phyloP scores from a whole-genome alignment of 2,329 filamentous ascomycete species.

The Chalara sp. region DNA sequence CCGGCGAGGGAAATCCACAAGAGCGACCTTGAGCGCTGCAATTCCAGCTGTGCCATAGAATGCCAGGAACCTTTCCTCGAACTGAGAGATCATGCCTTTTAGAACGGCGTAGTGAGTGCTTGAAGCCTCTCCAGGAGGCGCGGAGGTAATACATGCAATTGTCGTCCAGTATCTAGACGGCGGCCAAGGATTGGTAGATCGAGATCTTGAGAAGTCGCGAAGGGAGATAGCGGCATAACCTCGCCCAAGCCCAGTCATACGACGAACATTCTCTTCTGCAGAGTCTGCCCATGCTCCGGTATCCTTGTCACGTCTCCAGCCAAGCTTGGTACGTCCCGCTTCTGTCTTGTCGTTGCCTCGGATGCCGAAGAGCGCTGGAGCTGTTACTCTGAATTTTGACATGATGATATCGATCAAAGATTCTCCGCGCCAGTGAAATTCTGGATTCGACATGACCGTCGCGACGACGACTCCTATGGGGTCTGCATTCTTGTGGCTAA shows the following conservation, averaged over 20 bases:
- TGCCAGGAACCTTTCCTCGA: conserved; percentile 66
- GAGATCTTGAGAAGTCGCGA: conserved; percentile 69
- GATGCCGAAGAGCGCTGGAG: conserved; percentile 81
- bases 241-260: conserved; percentile 76
- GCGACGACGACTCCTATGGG: conserved; percentile 73
- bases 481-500: conserved; percentile 61
- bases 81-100: conserved; percentile 64
- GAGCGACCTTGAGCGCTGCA: conserved; percentile 61
- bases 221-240: conserved; percentile 80
- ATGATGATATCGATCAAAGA: conserved; percentile 78
- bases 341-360: conserved; percentile 68
- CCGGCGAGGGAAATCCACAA: conserved; percentile 62
- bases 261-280: conserved; percentile 69
- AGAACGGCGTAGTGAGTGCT: conserved; percentile 68
- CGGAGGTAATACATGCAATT: conserved; percentile 70
- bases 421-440: conserved; percentile 59
- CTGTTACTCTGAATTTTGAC: conserved; percentile 74
- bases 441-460: conserved; percentile 63
- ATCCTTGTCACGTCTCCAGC: conserved; percentile 54
- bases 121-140: conserved; percentile 59
- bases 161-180: conserved; percentile 77
- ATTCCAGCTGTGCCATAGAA: conserved; percentile 75
- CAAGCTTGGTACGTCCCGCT: conserved; percentile 58
- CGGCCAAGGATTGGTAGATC: conserved; percentile 65
- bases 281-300: conserved; percentile 44